Percentiles rank a stretch among this genome's conserved stretches.
phyloP scores from a whole-genome alignment of 768 basidiomycete species.

The Russula sp. region DNA sequence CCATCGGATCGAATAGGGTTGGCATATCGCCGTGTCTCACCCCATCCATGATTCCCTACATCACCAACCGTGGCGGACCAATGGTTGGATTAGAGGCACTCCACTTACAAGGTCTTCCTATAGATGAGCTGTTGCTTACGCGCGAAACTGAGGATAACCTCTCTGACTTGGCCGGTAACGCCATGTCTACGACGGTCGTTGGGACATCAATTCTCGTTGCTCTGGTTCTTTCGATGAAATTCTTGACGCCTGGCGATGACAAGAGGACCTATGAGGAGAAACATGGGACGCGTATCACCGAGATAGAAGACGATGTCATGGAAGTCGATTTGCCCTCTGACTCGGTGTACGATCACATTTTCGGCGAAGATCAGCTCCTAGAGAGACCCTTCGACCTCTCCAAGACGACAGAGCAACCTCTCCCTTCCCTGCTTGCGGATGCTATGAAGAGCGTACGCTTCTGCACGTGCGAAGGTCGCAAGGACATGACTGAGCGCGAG shows the following conservation, averaged over 20 bases:
- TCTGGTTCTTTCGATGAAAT: conserved; percentile 60
- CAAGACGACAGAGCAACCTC: conserved; percentile 43
- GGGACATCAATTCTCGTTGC: conserved; percentile 86
- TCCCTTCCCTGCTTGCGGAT: conserved; percentile 55
- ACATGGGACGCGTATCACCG: conserved; percentile 38
- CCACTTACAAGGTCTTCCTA: conserved; percentile 90
- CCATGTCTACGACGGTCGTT: conserved; percentile 97
- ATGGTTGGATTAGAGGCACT: conserved; percentile 93
- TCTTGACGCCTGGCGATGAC: conserved; percentile 67
- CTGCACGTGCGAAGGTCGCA: conserved; percentile 88
- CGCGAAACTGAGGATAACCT: conserved; percentile 92
- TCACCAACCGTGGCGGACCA: conserved; percentile 93
- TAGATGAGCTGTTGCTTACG: conserved; percentile 87
- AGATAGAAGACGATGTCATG: conserved; percentile 44
- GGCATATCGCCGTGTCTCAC: conserved; percentile 93
- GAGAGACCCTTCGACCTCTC: conserved; percentile 69
- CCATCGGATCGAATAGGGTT: conserved; percentile 71
- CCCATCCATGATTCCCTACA: conserved; percentile 94
- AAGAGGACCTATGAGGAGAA: conserved; percentile 66
- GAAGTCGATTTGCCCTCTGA: conserved; percentile 45
- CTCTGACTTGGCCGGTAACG: conserved; percentile 92
- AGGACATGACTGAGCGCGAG: conserved; percentile 64
- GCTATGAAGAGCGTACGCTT: conserved; percentile 74
- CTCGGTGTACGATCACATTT: conserved; percentile 51
- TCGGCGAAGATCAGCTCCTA: conserved; percentile 67